A percentile compares a stretch with the other conserved stretches of the same genome.
phyloP scores from a whole-genome alignment of 192 early-diverging fungal species.

The Geranomyces michiganensis region DNA sequence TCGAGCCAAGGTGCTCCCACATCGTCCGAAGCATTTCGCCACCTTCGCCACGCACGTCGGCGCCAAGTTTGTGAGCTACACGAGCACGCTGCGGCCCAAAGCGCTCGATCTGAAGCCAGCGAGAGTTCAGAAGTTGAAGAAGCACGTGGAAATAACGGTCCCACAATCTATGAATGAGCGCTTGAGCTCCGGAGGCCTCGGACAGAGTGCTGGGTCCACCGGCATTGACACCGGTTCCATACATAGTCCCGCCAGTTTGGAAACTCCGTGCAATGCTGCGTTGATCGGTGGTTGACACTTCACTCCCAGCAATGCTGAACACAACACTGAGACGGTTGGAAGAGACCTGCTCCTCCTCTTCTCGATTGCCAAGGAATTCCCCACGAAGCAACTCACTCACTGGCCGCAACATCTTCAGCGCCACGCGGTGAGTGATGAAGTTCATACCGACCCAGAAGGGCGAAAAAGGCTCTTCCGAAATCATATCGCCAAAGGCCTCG shows the following conservation, averaged over 20 bases:
- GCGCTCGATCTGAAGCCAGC: constrained; percentile 57
- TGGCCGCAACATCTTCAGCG: constrained; percentile 36
- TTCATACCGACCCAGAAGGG: constrained; percentile 43
- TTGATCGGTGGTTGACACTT: constrained; percentile 13
- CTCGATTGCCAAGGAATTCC: constrained; percentile 27
- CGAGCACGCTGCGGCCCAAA: constrained; percentile 61
- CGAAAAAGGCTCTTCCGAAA: constrained; percentile 43
- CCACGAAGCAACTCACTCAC: constrained; percentile 39
- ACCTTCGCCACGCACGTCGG: constrained; percentile 65
- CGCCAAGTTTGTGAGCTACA: constrained; percentile 57
- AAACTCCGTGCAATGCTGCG: constrained; percentile 13
- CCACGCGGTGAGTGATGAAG: constrained; percentile 40
- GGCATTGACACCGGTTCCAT: constrained; percentile 13
- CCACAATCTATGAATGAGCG: constrained; percentile 41
- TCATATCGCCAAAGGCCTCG: constrained; percentile 38
- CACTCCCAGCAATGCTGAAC: constrained; percentile 32
- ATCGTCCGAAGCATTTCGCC: constrained; percentile 54
- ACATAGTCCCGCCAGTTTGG: constrained; percentile 6
- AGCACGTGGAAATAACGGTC: constrained; percentile 48
- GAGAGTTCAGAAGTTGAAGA: constrained; percentile 57
- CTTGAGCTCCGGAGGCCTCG: constrained; percentile 17
- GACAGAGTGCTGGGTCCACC: constrained; percentile 16
- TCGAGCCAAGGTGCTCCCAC: constrained; percentile 54
- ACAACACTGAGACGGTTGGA: constrained; percentile 13
- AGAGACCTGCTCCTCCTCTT: constrained; percentile 12